Percentiles rank a stretch among this genome's conserved stretches.
phyloP scores from a whole-genome alignment of 2,329 filamentous ascomycete species.

The Tolypocladium inflatum region DNA sequence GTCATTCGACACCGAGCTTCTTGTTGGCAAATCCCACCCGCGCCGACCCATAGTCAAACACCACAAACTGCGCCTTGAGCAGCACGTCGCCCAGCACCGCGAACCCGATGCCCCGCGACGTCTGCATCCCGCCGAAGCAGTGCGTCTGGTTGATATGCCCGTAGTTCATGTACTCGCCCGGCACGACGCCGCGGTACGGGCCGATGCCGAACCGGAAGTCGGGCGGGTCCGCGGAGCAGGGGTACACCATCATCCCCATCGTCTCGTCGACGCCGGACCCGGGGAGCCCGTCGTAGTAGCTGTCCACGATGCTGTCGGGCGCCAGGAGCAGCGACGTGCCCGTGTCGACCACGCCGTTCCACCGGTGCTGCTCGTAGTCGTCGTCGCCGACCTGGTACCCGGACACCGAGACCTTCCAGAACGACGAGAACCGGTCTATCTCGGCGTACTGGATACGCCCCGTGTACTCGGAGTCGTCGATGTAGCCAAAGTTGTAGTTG shows the following conservation, averaged over 20 bases:
- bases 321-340: slow-evolving; percentile 59
- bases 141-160: slow-evolving; percentile 12
- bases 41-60: slow-evolving; percentile 24
- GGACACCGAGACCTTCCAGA: slow-evolving; percentile 51
- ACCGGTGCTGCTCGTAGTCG: slow-evolving; percentile 17
- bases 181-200: slow-evolving; percentile 21
- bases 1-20: background rate
- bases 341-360: slow-evolving; percentile 56
- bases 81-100: slow-evolving; percentile 30
- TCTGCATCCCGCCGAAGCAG: slow-evolving; percentile 29
- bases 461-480: slow-evolving; percentile 46
- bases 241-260: slow-evolving; percentile 48
- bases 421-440: slow-evolving; percentile 43
- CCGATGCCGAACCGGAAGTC: slow-evolving; percentile 26
- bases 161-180: slow-evolving; percentile 29
- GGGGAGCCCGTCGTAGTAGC: slow-evolving; percentile 50
- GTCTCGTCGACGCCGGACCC: slow-evolving; percentile 35
- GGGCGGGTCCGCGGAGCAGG: slow-evolving; percentile 42
- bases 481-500: slow-evolving; percentile 34
- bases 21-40: slow-evolving; percentile 31
- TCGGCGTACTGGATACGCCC: slow-evolving; percentile 46
- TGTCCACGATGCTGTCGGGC: slow-evolving; percentile 38
- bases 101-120: slow-evolving; percentile 24
- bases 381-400: slow-evolving; percentile 42
- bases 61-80: slow-evolving; percentile 34